Percentiles rank a stretch among this genome's conserved stretches.
These are phyloP conservation scores for Tricholoma saponaceum DNA, from an alignment of 768 basidiomycete genomes.

Conservation along the genomic window DNA sequence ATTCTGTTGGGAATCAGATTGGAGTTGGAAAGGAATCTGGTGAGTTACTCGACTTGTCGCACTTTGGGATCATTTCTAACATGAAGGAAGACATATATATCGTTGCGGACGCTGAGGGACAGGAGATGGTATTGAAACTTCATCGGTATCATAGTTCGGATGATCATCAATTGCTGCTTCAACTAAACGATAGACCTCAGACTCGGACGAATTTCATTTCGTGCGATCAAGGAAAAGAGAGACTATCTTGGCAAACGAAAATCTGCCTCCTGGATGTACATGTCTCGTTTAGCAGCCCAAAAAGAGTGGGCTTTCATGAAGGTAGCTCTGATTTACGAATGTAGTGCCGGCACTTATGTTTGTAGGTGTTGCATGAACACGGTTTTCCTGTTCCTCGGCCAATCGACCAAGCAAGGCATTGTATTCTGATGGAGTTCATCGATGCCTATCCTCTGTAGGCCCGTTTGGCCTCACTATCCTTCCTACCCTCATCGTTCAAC, in stretches of 20 bases:
- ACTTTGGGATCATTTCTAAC: background rate
- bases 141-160: conserved; percentile 60
- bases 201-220: conserved; percentile 95
- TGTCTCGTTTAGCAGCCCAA: conserved; percentile 93
- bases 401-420: conserved; percentile 92
- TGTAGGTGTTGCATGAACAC: conserved; percentile 85
- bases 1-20: conserved; percentile 95
- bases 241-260: conserved; percentile 96
- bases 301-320: conserved; percentile 99
- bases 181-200: conserved; percentile 35
- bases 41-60: conserved; percentile 25
- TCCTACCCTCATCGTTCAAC: conserved; percentile 8
- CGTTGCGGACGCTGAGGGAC: conserved; percentile 80
- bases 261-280: conserved; percentile 99
- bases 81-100: conserved; percentile 72
- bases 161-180: background rate
- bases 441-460: conserved; percentile 88
- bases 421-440: conserved; percentile 93
- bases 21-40: conserved; percentile 99
- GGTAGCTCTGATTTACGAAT: conserved; percentile 35
- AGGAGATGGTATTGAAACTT: conserved; percentile 87
- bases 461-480: conserved; percentile 2
- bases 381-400: conserved; percentile 91
- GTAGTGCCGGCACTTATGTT: background rate
- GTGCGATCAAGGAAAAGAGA: conserved; percentile 92